Conservation (phyloP, 805 yeast species). For the Zygosaccharomyces bisporus region DNA sequence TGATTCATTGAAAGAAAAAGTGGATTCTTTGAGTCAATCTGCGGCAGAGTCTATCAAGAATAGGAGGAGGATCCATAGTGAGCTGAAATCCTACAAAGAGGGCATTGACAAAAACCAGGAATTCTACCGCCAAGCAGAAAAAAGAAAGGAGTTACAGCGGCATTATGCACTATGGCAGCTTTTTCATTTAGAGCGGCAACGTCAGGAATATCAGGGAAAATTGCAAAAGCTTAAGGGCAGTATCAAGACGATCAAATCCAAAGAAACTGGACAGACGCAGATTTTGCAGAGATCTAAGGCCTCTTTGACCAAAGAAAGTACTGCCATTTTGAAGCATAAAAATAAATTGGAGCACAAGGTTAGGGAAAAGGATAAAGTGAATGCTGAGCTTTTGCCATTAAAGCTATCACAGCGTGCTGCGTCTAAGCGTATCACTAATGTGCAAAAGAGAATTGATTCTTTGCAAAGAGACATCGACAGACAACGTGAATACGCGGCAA, state of each 20-base stretch:
- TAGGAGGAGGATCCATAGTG: slow-evolving; percentile 67
- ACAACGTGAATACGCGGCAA: slow-evolving; percentile 44
- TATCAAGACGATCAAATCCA: slow-evolving; percentile 34
- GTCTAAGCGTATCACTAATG: slow-evolving; percentile 43
- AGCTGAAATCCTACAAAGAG: slow-evolving; percentile 70
- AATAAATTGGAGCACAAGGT: slow-evolving; percentile 38
- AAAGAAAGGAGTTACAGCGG: slow-evolving; percentile 46
- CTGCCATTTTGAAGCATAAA: slow-evolving; percentile 42
- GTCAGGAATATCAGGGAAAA: slow-evolving; percentile 24
- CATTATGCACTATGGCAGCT: slow-evolving; percentile 59
- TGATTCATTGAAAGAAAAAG: slow-evolving; percentile 57
- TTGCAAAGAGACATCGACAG: slow-evolving; percentile 49
- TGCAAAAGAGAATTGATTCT: slow-evolving; percentile 47
- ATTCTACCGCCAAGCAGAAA: slow-evolving; percentile 53
- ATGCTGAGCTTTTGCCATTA: slow-evolving; percentile 55
- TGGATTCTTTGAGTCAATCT: slow-evolving; percentile 59
- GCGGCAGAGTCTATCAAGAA: slow-evolving; percentile 63
- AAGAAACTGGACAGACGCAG: slow-evolving; percentile 38
- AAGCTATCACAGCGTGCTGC: slow-evolving; percentile 52
- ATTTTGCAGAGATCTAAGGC: slow-evolving; percentile 39
- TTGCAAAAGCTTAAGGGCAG: slow-evolving; percentile 27
- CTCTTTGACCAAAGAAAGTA: slow-evolving; percentile 45
- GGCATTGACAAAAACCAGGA: slow-evolving; percentile 69
- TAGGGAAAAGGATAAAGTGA: slow-evolving; percentile 41
- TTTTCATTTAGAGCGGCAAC: slow-evolving; percentile 51